Conservation (phyloP, 2,329 filamentous ascomycete genomes). For the Xylaria sp. region DNA sequence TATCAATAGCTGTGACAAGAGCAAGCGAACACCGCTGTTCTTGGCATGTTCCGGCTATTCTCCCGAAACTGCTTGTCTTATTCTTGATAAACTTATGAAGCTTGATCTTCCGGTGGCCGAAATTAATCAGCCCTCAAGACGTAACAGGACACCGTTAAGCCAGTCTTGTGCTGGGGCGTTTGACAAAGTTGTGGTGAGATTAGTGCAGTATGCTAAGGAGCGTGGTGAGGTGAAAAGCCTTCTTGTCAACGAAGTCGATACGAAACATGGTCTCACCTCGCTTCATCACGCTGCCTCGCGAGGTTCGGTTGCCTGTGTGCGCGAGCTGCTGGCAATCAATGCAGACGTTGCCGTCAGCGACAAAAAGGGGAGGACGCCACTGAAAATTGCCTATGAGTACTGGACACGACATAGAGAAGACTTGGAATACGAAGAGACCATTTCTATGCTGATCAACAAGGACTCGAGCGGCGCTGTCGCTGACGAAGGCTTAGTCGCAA, state of each 20-base stretch:
- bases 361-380: neutral
- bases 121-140: neutral
- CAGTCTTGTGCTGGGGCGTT: neutral
- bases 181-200: neutral
- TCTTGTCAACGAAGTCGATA: neutral
- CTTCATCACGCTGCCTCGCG: neutral
- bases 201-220: conserved; percentile 2
- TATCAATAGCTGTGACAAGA: neutral
- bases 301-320: neutral
- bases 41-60: neutral
- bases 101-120: neutral
- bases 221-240: neutral
- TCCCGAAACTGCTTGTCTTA: neutral
- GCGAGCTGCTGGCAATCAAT: neutral
- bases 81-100: neutral
- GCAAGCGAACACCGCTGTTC: neutral
- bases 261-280: neutral
- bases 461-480: neutral
- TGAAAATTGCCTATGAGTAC: neutral
- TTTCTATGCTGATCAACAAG: neutral
- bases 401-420: neutral
- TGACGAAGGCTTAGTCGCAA: neutral
- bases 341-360: neutral
- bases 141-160: neutral
- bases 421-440: neutral